Evolutionary conservation across 2,329 filamentous ascomycete species (phyloP).

Genomic region (Amphichorda felina): DNA sequence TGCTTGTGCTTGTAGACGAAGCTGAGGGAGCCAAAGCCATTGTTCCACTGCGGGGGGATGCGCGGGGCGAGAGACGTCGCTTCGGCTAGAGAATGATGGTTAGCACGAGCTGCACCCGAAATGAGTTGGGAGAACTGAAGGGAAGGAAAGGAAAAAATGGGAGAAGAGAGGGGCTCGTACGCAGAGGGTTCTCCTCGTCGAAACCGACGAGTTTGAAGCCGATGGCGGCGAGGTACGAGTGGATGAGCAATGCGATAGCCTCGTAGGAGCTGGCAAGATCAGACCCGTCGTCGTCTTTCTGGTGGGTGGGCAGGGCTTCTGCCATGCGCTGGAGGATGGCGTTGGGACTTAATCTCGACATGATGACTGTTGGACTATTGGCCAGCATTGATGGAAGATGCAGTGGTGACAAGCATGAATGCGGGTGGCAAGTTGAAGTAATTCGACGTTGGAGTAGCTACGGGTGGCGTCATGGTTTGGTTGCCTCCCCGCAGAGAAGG

Average conservation of each 20-base stretch:
- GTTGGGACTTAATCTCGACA: slow-evolving; percentile 12
- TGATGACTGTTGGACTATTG: too few relatives aligned
- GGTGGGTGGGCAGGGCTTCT: slow-evolving; percentile 44
- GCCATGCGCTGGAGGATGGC: slow-evolving; percentile 44
- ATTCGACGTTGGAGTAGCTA: too few relatives aligned
- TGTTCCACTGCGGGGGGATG: slow-evolving; percentile 73
- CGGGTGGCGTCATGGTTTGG: too few relatives aligned
- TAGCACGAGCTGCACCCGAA: too few relatives aligned
- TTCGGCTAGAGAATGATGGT: slow-evolving; percentile 16
- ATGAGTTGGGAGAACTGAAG: slow-evolving; percentile 4
- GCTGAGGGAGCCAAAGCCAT: slow-evolving; percentile 54
- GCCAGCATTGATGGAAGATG: not conserved
- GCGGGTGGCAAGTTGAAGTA: too few relatives aligned
- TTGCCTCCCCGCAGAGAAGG: too few relatives aligned
- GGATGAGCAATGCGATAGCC: slow-evolving; percentile 70
- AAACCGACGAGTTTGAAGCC: slow-evolving; percentile 75
- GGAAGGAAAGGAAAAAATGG: not conserved
- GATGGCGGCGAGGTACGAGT: slow-evolving; percentile 70
- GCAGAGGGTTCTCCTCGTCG: slow-evolving; percentile 66
- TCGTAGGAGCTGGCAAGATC: slow-evolving; percentile 65
- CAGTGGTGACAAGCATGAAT: too few relatives aligned
- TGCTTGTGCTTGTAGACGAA: slow-evolving; percentile 84
- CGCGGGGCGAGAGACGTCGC: slow-evolving; percentile 46
- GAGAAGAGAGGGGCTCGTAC: slow-evolving; percentile 28
- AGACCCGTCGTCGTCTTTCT: slow-evolving; percentile 38